phyloP scores from a whole-genome alignment of 1,284 basidiomycete genomes.

The Ustilago esculenta region DNA sequence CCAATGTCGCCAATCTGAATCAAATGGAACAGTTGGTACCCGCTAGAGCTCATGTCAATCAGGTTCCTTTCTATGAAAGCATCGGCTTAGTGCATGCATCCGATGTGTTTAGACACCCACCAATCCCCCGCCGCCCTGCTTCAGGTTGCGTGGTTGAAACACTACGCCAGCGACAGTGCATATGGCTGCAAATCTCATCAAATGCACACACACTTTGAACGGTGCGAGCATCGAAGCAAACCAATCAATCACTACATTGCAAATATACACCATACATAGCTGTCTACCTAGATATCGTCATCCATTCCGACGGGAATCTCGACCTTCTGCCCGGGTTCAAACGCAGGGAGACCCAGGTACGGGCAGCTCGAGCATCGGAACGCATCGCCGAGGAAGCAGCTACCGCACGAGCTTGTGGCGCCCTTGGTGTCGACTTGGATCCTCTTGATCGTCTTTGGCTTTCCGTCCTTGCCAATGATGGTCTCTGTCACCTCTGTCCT shows the following conservation, averaged over 20 bases:
- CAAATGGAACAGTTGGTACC: too few relatives aligned
- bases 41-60: too few relatives aligned
- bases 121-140: too few relatives aligned
- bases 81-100: too few relatives aligned
- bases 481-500: conserved; percentile 57
- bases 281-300: conserved; percentile 52
- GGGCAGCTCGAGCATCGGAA: conserved; percentile 96
- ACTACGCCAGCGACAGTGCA: too few relatives aligned
- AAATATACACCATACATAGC: not conserved
- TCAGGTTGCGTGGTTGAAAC: too few relatives aligned
- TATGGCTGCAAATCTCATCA: too few relatives aligned
- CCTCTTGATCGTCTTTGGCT: conserved; percentile 61
- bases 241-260: not conserved
- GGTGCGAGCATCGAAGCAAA: too few relatives aligned
- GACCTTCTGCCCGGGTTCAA: conserved; percentile 97
- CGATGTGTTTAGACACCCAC: too few relatives aligned
- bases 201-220: too few relatives aligned
- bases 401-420: conserved; percentile 91
- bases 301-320: conserved; percentile 70
- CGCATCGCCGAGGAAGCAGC: conserved; percentile 95
- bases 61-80: too few relatives aligned
- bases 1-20: too few relatives aligned
- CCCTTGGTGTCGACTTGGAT: conserved; percentile 66
- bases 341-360: conserved; percentile 93
- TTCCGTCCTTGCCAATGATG: conserved; percentile 61